Evolutionary conservation across 1,284 basidiomycete genomes (phyloP).

Genomic region (Ustilago loliicola): DNA sequence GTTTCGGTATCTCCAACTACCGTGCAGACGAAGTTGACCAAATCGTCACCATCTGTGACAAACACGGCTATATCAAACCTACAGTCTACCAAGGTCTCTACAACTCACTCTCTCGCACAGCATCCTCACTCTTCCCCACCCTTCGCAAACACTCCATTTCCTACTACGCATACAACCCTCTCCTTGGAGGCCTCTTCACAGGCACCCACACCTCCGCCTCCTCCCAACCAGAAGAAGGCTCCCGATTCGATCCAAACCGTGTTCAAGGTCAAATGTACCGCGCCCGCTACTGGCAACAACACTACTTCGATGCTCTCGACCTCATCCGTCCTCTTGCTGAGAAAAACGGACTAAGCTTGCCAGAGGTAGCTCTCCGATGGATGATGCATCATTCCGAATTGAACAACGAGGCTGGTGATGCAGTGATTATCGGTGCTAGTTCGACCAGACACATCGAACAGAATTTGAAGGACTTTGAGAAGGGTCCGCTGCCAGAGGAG

Average conservation of each 20-base stretch:
- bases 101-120: conserved; percentile 53
- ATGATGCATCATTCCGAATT: conserved; percentile 57
- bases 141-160: conserved; percentile 75
- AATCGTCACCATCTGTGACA: conserved; percentile 76
- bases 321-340: conserved; percentile 54
- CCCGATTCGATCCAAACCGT: conserved; percentile 51
- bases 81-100: conserved; percentile 77
- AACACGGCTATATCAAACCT: conserved; percentile 77
- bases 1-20: conserved; percentile 76
- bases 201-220: conserved; percentile 23
- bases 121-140: conserved; percentile 48
- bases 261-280: conserved; percentile 56
- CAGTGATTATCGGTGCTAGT: conserved; percentile 55
- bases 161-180: conserved; percentile 71
- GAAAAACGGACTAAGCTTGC: conserved; percentile 34
- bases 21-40: conserved; percentile 77
- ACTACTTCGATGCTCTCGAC: conserved; percentile 67
- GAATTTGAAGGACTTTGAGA: conserved; percentile 58
- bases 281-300: conserved; percentile 55
- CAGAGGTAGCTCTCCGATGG: conserved; percentile 59
- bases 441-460: conserved; percentile 52
- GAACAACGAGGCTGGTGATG: conserved; percentile 34
- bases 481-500: conserved; percentile 41
- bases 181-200: conserved; percentile 60
- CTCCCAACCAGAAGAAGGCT: conserved; percentile 26